Conservation (phyloP, 495 filamentous ascomycete genomes). For the Thermothielavioides terrestris region DNA sequence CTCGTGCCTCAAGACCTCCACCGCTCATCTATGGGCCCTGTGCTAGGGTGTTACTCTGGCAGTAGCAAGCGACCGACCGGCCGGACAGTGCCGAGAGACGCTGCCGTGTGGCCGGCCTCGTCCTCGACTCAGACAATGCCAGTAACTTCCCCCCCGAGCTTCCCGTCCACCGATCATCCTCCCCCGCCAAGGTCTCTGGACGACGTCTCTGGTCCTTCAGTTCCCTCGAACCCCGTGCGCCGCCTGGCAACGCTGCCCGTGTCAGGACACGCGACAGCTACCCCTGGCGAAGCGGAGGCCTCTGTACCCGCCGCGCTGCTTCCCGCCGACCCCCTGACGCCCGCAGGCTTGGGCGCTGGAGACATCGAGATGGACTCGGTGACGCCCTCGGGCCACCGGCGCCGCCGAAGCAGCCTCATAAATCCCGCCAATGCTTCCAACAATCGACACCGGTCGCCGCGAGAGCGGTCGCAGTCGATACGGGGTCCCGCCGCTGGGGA, state of each 20-base stretch:
- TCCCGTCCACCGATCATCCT: not conserved
- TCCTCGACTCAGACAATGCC: conserved; percentile 9
- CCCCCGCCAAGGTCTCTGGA: not conserved
- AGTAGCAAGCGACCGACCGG: not conserved
- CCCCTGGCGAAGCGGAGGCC: not conserved
- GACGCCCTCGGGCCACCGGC: conserved; percentile 42
- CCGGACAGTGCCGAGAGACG: conserved; percentile 5
- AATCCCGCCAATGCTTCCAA: conserved; percentile 33
- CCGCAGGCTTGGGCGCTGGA: conserved; percentile 14
- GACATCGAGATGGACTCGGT: conserved; percentile 44
- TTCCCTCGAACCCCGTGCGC: not conserved
- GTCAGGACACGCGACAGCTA: conserved; percentile 10
- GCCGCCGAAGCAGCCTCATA: conserved; percentile 52
- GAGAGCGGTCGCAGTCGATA: conserved; percentile 31
- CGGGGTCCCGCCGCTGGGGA: conserved; percentile 20
- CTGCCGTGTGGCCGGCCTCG: conserved; percentile 1
- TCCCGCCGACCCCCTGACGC: not conserved
- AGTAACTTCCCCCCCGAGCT: conserved; percentile 3
- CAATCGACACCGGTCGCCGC: conserved; percentile 37
- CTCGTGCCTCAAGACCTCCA: conserved; percentile 5
- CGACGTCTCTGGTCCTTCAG: not conserved
- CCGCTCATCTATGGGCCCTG: conserved; percentile 15
- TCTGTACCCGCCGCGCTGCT: too few species aligned
- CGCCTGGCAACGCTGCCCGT: not conserved
- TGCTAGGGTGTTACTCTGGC: not conserved